Evolutionary conservation across 169 alveolate genomes (phyloP), one percentile per base, ranked within the genome.

Genomic region (Prorocentrum cordatum): DNA sequence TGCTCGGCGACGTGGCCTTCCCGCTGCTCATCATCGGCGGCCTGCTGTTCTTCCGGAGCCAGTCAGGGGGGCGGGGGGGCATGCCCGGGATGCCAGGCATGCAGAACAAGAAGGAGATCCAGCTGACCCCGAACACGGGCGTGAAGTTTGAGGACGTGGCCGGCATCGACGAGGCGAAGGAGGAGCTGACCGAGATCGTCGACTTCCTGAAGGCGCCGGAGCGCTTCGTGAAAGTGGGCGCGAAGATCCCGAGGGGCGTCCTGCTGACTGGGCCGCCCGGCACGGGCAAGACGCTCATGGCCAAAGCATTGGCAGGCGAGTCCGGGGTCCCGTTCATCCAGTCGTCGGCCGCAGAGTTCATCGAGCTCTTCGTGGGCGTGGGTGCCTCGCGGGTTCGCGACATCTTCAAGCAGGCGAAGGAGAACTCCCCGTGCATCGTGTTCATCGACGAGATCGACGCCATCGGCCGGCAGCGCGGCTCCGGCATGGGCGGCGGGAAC

Each of bases 241-340:
- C 99, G 20, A 96, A 96, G 94, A 95, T 97, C 47, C 99, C 99
- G 12, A 95, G 97, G 92, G 99, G 99, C 22, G 99, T 98, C 39
- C 91, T 98, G 58, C 95, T 98, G 83, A 97, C 96, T 38, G 99
- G 99, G 9, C 99, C 99, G n/a, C 99, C 99, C 20, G 99, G 99
- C 9, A 98, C 99, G 3, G 99, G 99, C 3, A 98, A 83, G 72
- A 83, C 91, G 27, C 42, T 83, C 27, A 47, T 83, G 83, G 91
- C 91, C 72, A 83, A 83, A 54, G 82, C 82, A 20, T 29, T 83
- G 61, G 91, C 91, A 1, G 91, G 91, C 2, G 91, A 83, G 59
- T 39, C 83, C 32, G 91, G 79, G 1, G 79, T 64, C 32, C 91
- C 91, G 6, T 70, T 70, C 36, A 67, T 67, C 59, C 79, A 67